A percentile compares a stretch with the other conserved stretches of the same genome.
These are phyloP conservation scores for Amaranthus tricolor DNA, from an alignment of 179 eudicot species.

Conservation along the genomic window DNA sequence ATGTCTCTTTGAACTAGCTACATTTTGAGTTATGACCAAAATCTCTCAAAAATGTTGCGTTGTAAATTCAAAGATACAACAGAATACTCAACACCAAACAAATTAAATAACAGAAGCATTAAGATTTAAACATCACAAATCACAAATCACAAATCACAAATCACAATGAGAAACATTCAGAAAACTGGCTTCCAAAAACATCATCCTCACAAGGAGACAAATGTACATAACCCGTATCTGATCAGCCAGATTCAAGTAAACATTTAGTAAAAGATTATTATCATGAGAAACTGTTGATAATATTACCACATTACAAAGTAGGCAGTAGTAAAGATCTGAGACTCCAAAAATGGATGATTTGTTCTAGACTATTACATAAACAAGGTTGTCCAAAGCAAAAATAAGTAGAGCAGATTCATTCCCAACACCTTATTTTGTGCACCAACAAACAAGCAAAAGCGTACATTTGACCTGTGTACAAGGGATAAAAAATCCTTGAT, in stretches of 20 bases:
- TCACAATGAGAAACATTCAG: constrained; percentile 15
- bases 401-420: constrained; percentile 25
- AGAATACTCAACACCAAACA: too few species aligned
- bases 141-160: constrained; percentile 10
- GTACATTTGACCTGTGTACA: constrained; percentile 30
- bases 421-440: constrained; percentile 32
- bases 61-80: too few species aligned
- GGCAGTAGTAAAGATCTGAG: constrained; percentile 25
- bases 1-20: too few species aligned
- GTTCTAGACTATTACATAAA: constrained; percentile 30
- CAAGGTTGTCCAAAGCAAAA: constrained; percentile 30
- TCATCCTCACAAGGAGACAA: constrained; percentile 4
- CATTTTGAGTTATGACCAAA: too few species aligned
- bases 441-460: constrained; percentile 29
- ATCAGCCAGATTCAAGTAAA: constrained; percentile 18
- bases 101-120: not conserved
- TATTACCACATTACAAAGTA: constrained; percentile 25
- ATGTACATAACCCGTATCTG: constrained; percentile 16
- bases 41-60: too few species aligned
- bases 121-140: constrained; percentile 5
- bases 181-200: constrained; percentile 1
- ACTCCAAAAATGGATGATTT: constrained; percentile 29
- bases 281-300: constrained; percentile 21
- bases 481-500: constrained; percentile 2
- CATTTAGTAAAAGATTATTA: constrained; percentile 17